A percentile compares a stretch with the other conserved stretches of the same genome.
phyloP scores from a whole-genome alignment of 257 asterid genomes.

The Fraxinus cuspidata region DNA sequence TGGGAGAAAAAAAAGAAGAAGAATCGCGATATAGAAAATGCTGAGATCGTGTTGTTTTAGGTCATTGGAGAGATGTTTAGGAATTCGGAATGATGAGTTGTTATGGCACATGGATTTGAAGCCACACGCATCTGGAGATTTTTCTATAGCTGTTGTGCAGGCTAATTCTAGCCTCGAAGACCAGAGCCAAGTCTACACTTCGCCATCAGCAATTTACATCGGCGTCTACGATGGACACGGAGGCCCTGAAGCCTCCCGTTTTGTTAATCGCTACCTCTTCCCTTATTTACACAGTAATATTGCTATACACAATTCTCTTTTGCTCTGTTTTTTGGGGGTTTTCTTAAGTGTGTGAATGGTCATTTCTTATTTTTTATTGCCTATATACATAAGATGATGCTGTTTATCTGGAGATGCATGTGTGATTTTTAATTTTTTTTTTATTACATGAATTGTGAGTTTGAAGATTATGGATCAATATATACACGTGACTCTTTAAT shows the following conservation, averaged over 20 bases:
- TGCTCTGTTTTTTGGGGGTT: neutral
- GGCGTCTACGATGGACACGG: slow-evolving; percentile 99
- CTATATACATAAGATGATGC: neutral
- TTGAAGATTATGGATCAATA: neutral
- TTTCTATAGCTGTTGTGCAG: slow-evolving; percentile 92
- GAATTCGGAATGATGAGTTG: slow-evolving; percentile 65
- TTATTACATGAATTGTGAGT: neutral
- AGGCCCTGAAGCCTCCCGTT: slow-evolving; percentile 95
- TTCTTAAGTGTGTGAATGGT: neutral
- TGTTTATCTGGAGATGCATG: neutral
- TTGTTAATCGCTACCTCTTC: slow-evolving; percentile 75
- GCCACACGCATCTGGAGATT: slow-evolving; percentile 86
- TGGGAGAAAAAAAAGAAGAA: neutral
- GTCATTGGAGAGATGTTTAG: slow-evolving; percentile 58
- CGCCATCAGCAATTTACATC: slow-evolving; percentile 85
- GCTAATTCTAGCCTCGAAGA: slow-evolving; percentile 89
- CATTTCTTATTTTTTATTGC: neutral
- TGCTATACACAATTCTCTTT: neutral
- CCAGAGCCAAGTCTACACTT: slow-evolving; percentile 86
- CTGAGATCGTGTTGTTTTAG: slow-evolving; percentile 58
- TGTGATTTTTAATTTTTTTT: neutral
- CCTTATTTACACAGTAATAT: slow-evolving; percentile 69
- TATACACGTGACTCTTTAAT: neutral
- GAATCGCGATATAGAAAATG: slow-evolving; percentile 35
- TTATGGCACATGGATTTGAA: slow-evolving; percentile 83